phyloP scores from a whole-genome alignment of 2,329 filamentous ascomycete species.

The Colletotrichum scovillei region DNA sequence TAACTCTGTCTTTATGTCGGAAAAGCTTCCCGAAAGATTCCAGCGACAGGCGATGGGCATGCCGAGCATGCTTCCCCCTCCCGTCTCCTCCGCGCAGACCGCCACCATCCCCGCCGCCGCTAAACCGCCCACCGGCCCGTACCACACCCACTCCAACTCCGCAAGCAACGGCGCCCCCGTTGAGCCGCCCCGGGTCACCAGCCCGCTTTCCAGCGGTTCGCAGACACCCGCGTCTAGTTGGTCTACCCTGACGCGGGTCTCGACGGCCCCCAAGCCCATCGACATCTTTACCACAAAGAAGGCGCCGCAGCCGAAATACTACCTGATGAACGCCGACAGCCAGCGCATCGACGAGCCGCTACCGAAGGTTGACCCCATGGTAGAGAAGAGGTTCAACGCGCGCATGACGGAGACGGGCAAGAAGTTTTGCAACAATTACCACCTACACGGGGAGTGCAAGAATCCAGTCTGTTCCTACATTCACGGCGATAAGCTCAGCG shows the following conservation, averaged over 20 bases:
- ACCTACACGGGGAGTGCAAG: constrained; percentile 37
- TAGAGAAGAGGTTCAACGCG: constrained; percentile 38
- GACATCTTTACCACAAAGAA: constrained; percentile 43
- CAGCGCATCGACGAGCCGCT: constrained; percentile 46
- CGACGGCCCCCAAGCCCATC: constrained; percentile 37
- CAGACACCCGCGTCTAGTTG: constrained; percentile 36
- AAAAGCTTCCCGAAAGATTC: constrained; percentile 37
- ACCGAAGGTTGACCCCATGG: constrained; percentile 37
- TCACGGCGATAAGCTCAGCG: constrained; percentile 37
- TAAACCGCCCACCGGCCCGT: background rate
- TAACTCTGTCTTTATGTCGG: constrained; percentile 45
- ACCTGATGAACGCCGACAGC: constrained; percentile 43
- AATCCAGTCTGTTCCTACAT: constrained; percentile 36
- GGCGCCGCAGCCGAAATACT: constrained; percentile 36
- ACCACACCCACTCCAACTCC: background rate
- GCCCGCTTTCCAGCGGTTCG: constrained; percentile 2
- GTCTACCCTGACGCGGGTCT: constrained; percentile 38
- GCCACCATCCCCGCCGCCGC: background rate
- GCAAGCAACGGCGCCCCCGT: background rate
- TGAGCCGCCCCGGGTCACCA: background rate
- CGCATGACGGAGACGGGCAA: constrained; percentile 29
- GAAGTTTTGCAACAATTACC: constrained; percentile 39
- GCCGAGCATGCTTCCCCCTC: constrained; percentile 8
- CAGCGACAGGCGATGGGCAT: background rate
- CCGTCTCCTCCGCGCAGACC: background rate